phyloP scores from a whole-genome alignment of 202 grass and related monocot species.

The Setaria viridis region DNA sequence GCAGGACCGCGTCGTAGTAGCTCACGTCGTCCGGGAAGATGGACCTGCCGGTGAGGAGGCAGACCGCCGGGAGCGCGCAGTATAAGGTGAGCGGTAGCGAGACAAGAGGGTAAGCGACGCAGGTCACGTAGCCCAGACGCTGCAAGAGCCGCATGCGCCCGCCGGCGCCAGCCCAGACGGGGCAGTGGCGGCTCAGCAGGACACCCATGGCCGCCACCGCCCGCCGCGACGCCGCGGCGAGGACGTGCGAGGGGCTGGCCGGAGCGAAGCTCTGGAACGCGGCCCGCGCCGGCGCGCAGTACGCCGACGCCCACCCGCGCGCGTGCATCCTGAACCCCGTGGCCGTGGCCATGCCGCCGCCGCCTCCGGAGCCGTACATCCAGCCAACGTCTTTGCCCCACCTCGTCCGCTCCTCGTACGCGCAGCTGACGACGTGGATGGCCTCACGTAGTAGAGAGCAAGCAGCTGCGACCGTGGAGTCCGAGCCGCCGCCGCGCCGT shows the following conservation, averaged over 20 bases:
- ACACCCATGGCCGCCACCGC: constrained; percentile 46
- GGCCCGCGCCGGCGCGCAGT: constrained; percentile 39
- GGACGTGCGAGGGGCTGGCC: background rate
- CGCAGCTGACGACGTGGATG: constrained; percentile 61
- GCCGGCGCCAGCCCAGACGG: constrained; percentile 36
- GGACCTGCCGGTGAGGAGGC: constrained; percentile 51
- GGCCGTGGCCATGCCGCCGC: constrained; percentile 25
- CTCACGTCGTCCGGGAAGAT: constrained; percentile 40
- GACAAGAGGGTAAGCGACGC: constrained; percentile 38
- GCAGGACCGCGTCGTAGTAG: constrained; percentile 33
- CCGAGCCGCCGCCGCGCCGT: background rate
- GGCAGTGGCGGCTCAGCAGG: constrained; percentile 54
- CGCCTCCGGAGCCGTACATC: constrained; percentile 43
- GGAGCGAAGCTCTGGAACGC: constrained; percentile 44
- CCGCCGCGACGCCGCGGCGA: constrained; percentile 37
- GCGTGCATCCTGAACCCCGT: constrained; percentile 61
- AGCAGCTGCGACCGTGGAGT: background rate
- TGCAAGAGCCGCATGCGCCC: constrained; percentile 41
- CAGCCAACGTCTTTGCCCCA: constrained; percentile 63
- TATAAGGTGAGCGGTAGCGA: constrained; percentile 54
- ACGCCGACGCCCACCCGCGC: constrained; percentile 58
- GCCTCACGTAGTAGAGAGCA: constrained; percentile 44
- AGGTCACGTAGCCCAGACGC: constrained; percentile 47
- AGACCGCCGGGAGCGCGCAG: constrained; percentile 51
- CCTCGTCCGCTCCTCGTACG: constrained; percentile 52